A percentile compares a stretch with the other conserved stretches of the same genome.
These are phyloP conservation scores for Cladophialophora carrionii DNA, from an alignment of 2,329 filamentous ascomycete genomes.

Conservation along the genomic window DNA sequence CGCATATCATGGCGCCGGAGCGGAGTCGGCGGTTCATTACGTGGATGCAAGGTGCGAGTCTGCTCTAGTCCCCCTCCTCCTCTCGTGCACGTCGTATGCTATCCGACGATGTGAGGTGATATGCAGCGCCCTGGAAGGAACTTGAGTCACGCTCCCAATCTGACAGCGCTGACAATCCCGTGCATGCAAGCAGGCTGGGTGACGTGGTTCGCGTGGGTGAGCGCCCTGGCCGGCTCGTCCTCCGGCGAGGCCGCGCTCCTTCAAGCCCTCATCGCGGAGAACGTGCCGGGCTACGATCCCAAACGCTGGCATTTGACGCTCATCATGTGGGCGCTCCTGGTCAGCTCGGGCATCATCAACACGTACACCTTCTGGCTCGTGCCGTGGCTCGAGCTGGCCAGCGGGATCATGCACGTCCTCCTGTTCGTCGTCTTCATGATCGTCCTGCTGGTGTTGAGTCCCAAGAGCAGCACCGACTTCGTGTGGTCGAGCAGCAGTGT, in stretches of 20 bases:
- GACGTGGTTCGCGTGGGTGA: conserved; percentile 50
- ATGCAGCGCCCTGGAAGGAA: neutral
- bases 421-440: conserved; percentile 46
- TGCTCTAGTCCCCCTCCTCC: conserved; percentile 24
- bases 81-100: no score
- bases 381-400: conserved; percentile 47
- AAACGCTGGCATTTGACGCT: conserved; percentile 48
- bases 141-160: neutral
- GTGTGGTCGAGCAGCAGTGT: conserved; percentile 42
- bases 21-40: conserved; percentile 42
- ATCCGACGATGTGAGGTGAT: neutral
- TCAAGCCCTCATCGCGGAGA: conserved; percentile 42
- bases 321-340: conserved; percentile 46
- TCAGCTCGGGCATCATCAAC: conserved; percentile 39
- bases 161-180: neutral
- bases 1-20: conserved; percentile 42
- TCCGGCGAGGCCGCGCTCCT: conserved; percentile 45
- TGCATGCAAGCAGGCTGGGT: conserved; percentile 42
- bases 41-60: conserved; percentile 40
- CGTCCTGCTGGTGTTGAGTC: conserved; percentile 42
- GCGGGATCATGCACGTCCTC: conserved; percentile 44
- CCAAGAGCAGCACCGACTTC: conserved; percentile 43
- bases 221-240: conserved; percentile 41
- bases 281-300: conserved; percentile 43
- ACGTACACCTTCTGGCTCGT: conserved; percentile 46